Conservation (phyloP, 192 early-diverging fungal genomes). For the Allomyces arbusculus region DNA sequence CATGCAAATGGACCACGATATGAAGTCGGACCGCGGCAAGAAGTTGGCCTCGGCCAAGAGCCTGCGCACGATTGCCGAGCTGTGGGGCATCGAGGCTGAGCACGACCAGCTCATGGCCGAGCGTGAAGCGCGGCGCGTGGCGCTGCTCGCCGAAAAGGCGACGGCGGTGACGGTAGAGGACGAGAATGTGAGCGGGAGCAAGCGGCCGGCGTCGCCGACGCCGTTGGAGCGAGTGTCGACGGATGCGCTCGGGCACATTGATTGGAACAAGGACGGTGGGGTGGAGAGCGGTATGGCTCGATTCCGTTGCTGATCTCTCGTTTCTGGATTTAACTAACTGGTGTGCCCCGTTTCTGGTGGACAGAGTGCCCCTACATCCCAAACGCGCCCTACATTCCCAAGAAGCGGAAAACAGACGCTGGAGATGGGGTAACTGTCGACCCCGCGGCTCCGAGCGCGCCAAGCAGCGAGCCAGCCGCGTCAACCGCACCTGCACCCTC, state of each 20-base stretch:
- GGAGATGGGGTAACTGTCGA: too few relatives aligned
- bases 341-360: too few relatives aligned
- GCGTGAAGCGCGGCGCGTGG: not conserved
- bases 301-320: too few relatives aligned
- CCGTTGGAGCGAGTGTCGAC: too few relatives aligned
- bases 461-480: too few relatives aligned
- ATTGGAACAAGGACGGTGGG: not conserved
- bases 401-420: not conserved
- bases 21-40: slow-evolving; percentile 24
- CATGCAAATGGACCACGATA: slow-evolving; percentile 60
- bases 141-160: not conserved
- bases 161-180: not conserved
- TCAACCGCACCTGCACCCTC: too few relatives aligned
- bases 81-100: not conserved
- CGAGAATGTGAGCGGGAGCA: too few relatives aligned
- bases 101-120: not conserved
- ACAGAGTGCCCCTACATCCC: not conserved
- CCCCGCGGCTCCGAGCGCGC: too few relatives aligned
- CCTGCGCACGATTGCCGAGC: not conserved
- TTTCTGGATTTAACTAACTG: too few relatives aligned
- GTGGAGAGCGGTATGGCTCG: not conserved
- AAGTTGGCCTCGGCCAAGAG: slow-evolving; percentile 24
- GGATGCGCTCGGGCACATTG: not conserved
- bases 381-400: not conserved
- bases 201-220: too few relatives aligned